Base-by-base conservation (phyloP, 805 yeast species). In the Cyberlindnera maritima region DNA sequence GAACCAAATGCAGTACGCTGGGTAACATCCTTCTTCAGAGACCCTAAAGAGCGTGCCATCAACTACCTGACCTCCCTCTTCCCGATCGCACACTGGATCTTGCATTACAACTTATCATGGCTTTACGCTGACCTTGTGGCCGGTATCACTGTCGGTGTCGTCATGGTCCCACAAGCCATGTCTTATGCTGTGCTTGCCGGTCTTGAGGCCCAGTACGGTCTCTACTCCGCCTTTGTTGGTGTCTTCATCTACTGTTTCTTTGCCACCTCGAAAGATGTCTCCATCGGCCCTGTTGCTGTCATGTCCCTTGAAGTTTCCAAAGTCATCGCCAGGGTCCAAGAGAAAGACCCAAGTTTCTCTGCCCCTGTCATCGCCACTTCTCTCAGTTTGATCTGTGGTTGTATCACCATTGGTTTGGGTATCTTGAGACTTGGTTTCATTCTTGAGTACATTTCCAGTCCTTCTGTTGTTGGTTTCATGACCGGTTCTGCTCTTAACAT, bases 281-380 rank as follows among this genome's bases (percentile, higher is more conserved):
- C 95, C 50, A 90, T 91, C 58, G 97, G 97, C 23, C 97, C 97
- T 11, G 97, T 91, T 32, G 97, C 97, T 12, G 97, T 91, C 47
- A 90, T 91, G 96, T 86, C 96, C 14, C 65, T 81, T 54, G 91
- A 89, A 64, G 89, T 88, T 31, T 83, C 91, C 41, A 87, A 84
- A 63, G 89, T 88, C 46, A 75, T 91, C 46, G 75, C 80, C 23
- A 71, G 72, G 41, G 94, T 90, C 11, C 78, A 79, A 51, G 70
- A 56, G 12, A 76, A 72, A 49, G 72, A 75, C 52, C 74, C 80
- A 0, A 63, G 66, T 31, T 71, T 72, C 43, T 58, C 76, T 5
- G 85, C 81, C 3, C 88, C 91, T 1, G 75, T 75, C 41, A 86
- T 91, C 65, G 97, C 96, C 14, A 86, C 96, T 1, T 74, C 81